Conservation (phyloP, 116 monocot species). For the Dioscorea cayenensis region DNA sequence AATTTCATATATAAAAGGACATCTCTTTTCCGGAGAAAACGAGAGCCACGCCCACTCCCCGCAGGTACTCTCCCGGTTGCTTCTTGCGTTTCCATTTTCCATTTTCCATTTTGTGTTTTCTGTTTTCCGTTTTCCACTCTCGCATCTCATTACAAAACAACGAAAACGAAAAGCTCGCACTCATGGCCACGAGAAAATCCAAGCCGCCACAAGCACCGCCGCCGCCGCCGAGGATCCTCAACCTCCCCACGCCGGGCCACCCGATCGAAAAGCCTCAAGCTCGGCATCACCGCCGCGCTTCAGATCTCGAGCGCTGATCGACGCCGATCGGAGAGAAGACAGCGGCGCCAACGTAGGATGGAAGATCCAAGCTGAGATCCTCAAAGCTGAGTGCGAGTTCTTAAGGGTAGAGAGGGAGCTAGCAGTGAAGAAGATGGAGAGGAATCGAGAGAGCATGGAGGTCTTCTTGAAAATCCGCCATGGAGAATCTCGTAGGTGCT, state of each 20-base stretch:
- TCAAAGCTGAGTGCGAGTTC: slow-evolving; percentile 63
- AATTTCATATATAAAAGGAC: too few relatives aligned
- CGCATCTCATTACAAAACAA: too few relatives aligned
- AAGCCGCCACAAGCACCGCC: slow-evolving; percentile 46
- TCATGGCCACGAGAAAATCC: slow-evolving; percentile 30
- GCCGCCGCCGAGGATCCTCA: slow-evolving; percentile 47
- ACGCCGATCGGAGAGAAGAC: slow-evolving; percentile 21
- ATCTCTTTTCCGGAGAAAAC: too few relatives aligned
- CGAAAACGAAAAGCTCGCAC: too few relatives aligned
- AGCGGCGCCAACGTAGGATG: slow-evolving; percentile 41
- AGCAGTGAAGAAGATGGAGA: slow-evolving; percentile 43
- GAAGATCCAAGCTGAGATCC: slow-evolving; percentile 54
- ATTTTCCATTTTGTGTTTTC: too few relatives aligned
- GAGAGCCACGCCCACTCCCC: too few relatives aligned
- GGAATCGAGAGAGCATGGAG: slow-evolving; percentile 29
- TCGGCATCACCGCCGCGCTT: background rate
- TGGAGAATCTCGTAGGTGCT: slow-evolving; percentile 20
- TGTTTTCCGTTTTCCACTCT: too few relatives aligned
- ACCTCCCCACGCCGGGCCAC: slow-evolving; percentile 38
- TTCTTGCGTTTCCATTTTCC: too few relatives aligned
- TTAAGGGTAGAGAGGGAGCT: slow-evolving; percentile 53
- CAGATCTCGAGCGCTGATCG: slow-evolving; percentile 21
- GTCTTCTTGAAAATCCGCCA: slow-evolving; percentile 30
- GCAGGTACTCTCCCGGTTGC: too few relatives aligned
- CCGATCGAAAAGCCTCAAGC: background rate